Evolutionary conservation across 23 red algal species (phyloP), one percentile per base, ranked within the genome.

Genomic region (Pyropia yezoensis): DNA sequence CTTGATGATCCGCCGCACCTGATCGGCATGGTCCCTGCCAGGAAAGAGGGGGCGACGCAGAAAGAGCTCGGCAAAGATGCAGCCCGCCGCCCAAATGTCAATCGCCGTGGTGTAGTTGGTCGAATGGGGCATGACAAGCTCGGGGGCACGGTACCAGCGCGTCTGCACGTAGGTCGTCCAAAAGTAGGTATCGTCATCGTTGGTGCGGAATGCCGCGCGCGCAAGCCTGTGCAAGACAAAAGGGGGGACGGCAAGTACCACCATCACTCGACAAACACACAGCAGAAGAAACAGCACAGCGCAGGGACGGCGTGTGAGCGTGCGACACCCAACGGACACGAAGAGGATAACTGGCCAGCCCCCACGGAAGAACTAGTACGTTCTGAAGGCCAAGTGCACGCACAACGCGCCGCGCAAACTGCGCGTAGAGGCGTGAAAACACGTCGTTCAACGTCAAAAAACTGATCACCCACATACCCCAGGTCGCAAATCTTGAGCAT

Each of bases 51-150:
- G 90, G 21, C 63, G 49, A 15, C 84, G 81, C 1, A 82, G 58
- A 22, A 96, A 34, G 74, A 96, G 81, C 82, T 96, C 90, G 16
- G 90, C 90, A 76, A 96, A 96, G 71, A 96, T 96, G 57, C 90
- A 96, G 34, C 90, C 90, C 25, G 75, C 81, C 1, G 83, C 83
- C 90, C 90, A 96, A 23, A 96, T 80, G 65, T 96, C 90, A 17
- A 96, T 85, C 53, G 82, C 90, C 7, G 82, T 34, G 24, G 82
- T 76, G 75, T 96, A 96, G 61, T 96, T 83, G n/a, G 76, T 79
- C 7, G 71, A 73, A 29, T 73, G 82, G 22, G 81, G 76, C 82
- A 96, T 88, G 50, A 91, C 75, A 50, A 96, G 72, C 52, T 91
- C 87, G 25, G 87, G 87, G 14, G 87, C 87, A n/a, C 87, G 33